Conservation (phyloP, 129 eudicot genomes). For the Saposhnikovia divaricata region DNA sequence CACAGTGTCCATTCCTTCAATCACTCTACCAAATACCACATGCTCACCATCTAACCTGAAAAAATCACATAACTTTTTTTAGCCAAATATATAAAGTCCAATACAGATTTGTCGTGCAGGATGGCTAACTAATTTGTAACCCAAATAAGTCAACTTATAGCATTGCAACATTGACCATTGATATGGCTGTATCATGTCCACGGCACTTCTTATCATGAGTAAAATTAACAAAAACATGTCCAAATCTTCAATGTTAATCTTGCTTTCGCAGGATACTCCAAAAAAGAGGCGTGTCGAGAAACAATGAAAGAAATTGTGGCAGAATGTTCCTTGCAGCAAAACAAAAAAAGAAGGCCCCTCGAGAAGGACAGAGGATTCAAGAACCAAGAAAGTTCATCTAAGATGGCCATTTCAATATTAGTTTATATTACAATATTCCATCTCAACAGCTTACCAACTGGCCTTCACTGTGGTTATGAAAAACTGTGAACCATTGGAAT, state of each 20-base stretch:
- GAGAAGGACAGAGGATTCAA: background rate
- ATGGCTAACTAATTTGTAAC: background rate
- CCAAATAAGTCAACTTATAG: background rate
- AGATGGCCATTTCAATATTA: background rate
- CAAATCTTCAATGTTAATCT: background rate
- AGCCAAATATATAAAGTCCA: background rate
- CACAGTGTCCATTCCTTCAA: conserved; percentile 86
- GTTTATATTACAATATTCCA: background rate
- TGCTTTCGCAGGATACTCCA: background rate
- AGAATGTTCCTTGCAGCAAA: background rate
- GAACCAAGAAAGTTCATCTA: background rate
- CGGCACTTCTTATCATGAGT: background rate
- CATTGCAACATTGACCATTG: background rate
- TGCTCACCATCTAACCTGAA: conserved; percentile 85
- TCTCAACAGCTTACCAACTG: conserved; percentile 52
- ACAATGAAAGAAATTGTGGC: background rate
- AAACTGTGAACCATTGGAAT: conserved; percentile 91
- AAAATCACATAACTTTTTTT: background rate
- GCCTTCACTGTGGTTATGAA: conserved; percentile 90
- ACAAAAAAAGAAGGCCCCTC: background rate
- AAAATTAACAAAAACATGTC: background rate
- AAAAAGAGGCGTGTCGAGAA: background rate
- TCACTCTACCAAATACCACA: conserved; percentile 73
- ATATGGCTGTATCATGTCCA: background rate
- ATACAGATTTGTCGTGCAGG: background rate